phyloP scores from a whole-genome alignment of 768 basidiomycete species.

The Coprinopsis cinerea region DNA sequence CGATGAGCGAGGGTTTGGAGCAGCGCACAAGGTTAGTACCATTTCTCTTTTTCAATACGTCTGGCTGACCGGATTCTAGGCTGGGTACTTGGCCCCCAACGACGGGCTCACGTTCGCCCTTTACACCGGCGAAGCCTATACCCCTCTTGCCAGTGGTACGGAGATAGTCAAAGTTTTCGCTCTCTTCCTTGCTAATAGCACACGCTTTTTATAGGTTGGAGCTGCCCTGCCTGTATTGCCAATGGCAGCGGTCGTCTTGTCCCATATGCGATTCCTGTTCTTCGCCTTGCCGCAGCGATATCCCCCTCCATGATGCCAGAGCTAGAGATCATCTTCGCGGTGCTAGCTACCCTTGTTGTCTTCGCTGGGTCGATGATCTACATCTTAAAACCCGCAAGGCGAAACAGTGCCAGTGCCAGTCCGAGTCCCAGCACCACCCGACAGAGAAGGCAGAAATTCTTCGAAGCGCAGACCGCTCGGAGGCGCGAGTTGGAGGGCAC shows the following conservation, averaged over 20 bases:
- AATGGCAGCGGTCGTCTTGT: neutral
- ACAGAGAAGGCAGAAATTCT: too few species aligned
- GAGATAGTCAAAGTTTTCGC: neutral
- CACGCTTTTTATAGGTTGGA: neutral
- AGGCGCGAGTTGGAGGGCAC: too few species aligned
- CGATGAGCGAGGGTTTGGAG: constrained; percentile 65
- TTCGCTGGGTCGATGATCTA: too few species aligned
- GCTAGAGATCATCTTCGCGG: neutral
- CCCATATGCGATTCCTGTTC: neutral
- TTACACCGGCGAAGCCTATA: constrained; percentile 68
- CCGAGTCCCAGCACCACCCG: too few species aligned
- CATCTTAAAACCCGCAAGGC: too few species aligned
- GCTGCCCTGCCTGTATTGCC: neutral
- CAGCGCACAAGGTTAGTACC: constrained; percentile 26
- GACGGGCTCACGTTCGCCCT: constrained; percentile 67
- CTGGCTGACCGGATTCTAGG: constrained; percentile 11
- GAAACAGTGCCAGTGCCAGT: too few species aligned
- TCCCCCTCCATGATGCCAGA: neutral
- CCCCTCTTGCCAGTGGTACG: constrained; percentile 35
- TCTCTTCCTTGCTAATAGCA: neutral
- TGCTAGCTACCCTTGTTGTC: too few species aligned
- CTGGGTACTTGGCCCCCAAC: constrained; percentile 62
- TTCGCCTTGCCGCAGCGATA: neutral
- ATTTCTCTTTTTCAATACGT: constrained; percentile 2
- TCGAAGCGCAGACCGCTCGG: too few species aligned